Conservation (phyloP, 331 rosid species). For the Phaseolus coccineus region DNA sequence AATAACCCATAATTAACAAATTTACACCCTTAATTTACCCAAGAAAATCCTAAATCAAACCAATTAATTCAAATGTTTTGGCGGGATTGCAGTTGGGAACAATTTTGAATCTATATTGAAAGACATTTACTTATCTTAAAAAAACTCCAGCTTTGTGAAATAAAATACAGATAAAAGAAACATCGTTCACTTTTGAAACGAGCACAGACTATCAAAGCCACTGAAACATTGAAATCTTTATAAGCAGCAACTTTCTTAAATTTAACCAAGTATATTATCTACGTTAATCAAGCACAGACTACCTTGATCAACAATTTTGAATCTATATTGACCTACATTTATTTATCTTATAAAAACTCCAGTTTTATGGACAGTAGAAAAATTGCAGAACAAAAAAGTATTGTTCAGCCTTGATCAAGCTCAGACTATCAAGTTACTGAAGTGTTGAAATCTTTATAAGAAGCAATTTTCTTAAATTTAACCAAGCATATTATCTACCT, state of each 20-base stretch:
- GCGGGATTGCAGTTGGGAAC: neutral
- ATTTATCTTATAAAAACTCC: slow-evolving; percentile 15
- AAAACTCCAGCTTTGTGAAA: slow-evolving; percentile 10
- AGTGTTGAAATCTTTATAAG: slow-evolving; percentile 27
- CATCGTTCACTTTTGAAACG: neutral
- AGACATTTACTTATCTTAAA: slow-evolving; percentile 13
- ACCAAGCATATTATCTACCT: slow-evolving; percentile 54
- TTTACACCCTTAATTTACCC: neutral
- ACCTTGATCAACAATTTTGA: neutral
- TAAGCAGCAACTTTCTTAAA: slow-evolving; percentile 32
- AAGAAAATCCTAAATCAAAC: slow-evolving; percentile 18
- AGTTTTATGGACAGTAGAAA: slow-evolving; percentile 11
- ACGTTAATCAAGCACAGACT: slow-evolving; percentile 33
- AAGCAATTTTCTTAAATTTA: slow-evolving; percentile 36
- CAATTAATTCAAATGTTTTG: neutral
- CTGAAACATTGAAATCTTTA: slow-evolving; percentile 20
- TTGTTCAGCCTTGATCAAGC: neutral
- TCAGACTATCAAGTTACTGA: slow-evolving; percentile 33
- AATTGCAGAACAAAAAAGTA: slow-evolving; percentile 6
- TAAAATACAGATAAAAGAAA: neutral
- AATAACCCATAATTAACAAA: slow-evolving; percentile 8
- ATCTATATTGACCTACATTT: neutral
- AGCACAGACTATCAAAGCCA: slow-evolving; percentile 31
- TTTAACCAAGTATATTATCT: slow-evolving; percentile 49
- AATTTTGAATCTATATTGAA: neutral